Evolutionary conservation across 805 yeast species (phyloP), one percentile per base, ranked within the genome.

Genomic region (Wickerhamiella bombiphila): DNA sequence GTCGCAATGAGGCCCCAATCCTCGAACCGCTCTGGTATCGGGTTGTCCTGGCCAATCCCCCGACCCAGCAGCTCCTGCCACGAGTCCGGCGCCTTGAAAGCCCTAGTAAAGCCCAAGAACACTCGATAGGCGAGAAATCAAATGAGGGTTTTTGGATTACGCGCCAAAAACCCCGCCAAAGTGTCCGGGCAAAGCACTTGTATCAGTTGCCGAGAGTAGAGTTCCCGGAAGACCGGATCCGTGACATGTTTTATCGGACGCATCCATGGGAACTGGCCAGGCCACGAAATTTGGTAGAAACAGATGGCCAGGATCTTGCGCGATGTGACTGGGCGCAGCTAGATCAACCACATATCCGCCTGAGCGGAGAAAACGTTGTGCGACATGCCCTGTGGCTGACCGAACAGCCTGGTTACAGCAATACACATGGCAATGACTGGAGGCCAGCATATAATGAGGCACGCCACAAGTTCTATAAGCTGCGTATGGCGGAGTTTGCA

Each of bases 221-320:
- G 40, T 77, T 69, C 47, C 56, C 73, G 38, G 91, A 88, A 58
- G 98, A 91, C 59, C 74, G 77, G 49, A 60, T 91, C 48, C 73
- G 98, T 62, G 66, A 70, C 34, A 64, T 80, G 18, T 91, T 91
- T 53, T 88, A 77, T 58, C 74, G 74, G 42, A 95, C 86, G 55
- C 98, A 91, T 59, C 98, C 98, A 5, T 91, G 98, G 98, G 98
- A 91, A 60, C 64, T 86, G 38, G 82, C 97, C 1, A 71, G 93
- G 48, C 95, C 97, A 11, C 81, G 80, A 55, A 67, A 73, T 21
- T 60, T 91, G 47, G 68, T 85, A 33, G 98, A 91, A 57, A n/a
- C 28, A 9, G 35, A 41, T 5, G 81, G 80, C 5, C 63, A 68
- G 32, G 82, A 79, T 33, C 50, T 57, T 29, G 42, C 49, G 2